Evolutionary conservation across 2,329 filamentous ascomycete genomes (phyloP).

Genomic region (Fusarium xyrophilum): DNA sequence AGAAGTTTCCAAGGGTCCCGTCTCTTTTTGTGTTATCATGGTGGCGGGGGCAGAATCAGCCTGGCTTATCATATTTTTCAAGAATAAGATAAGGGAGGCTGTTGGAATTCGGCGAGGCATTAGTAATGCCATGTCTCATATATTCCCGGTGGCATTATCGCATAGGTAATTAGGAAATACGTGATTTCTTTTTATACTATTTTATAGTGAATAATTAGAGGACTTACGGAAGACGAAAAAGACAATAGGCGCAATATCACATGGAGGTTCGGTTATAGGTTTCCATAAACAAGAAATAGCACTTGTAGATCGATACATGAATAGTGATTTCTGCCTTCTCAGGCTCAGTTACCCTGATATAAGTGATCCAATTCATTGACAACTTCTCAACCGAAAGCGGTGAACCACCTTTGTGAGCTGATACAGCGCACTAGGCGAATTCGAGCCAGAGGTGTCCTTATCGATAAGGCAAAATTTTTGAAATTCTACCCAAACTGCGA

Average conservation of each 20-base stretch:
- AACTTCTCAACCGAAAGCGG: constrained; percentile 40
- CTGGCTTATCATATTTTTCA: constrained; percentile 5
- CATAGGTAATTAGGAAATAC: not conserved
- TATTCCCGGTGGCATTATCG: not conserved
- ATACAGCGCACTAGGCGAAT: constrained; percentile 38
- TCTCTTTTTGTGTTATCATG: constrained; percentile 32
- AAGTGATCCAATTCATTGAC: not conserved
- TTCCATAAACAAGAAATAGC: not conserved
- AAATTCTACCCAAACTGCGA: constrained; percentile 40
- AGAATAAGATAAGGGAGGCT: not conserved
- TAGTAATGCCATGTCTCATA: not conserved
- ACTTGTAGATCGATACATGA: not conserved
- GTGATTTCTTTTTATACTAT: not conserved
- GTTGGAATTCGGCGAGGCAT: not conserved
- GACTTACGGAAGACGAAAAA: not conserved
- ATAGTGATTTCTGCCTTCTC: not conserved
- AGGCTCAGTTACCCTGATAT: not conserved
- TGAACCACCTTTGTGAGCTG: constrained; percentile 33
- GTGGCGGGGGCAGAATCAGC: constrained; percentile 33
- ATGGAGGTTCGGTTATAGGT: too few species aligned
- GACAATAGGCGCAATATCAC: too few species aligned
- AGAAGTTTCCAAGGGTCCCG: constrained; percentile 35
- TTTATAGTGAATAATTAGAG: too few species aligned
- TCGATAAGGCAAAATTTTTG: constrained; percentile 51
- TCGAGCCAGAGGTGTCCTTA: constrained; percentile 48